Evolutionary conservation across 345 rosid species (phyloP).

Genomic region (Pugionium dolabratum): DNA sequence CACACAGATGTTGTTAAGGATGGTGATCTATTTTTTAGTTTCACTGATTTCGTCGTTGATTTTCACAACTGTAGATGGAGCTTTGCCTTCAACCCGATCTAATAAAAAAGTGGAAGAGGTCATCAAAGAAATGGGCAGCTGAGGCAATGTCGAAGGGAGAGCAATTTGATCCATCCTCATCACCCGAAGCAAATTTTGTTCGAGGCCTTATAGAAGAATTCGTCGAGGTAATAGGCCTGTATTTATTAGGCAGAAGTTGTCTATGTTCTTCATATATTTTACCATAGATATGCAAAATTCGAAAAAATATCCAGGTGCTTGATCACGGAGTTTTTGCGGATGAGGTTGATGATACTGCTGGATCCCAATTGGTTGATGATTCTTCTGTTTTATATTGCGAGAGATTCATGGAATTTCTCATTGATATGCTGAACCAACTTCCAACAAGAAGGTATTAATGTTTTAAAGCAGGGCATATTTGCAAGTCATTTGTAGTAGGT

Average conservation of each 20-base stretch:
- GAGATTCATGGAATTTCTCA: conserved; percentile 97
- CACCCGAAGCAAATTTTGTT: conserved; percentile 74
- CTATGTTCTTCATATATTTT: conserved; percentile 17
- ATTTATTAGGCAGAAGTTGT: conserved; percentile 20
- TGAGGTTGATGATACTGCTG: conserved; percentile 42
- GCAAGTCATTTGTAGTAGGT: conserved; percentile 23
- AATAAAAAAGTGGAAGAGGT: conserved; percentile 87
- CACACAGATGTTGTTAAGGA: conserved; percentile 2
- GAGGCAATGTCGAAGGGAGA: conserved; percentile 62
- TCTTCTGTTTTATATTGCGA: conserved; percentile 85
- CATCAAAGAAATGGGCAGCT: conserved; percentile 73
- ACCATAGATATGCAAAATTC: conserved; percentile 7
- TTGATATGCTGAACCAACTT: conserved; percentile 92
- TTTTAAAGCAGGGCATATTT: not conserved
- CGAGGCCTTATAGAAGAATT: conserved; percentile 88
- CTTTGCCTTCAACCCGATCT: conserved; percentile 81
- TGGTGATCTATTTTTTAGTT: conserved; percentile 14
- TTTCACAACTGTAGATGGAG: conserved; percentile 68
- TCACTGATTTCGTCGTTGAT: conserved; percentile 27
- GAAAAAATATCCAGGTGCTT: conserved; percentile 59
- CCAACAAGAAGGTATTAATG: conserved; percentile 88
- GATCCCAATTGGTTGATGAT: conserved; percentile 58
- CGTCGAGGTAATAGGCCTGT: conserved; percentile 57
- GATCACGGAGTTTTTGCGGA: conserved; percentile 64
- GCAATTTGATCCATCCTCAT: conserved; percentile 56